These are phyloP conservation scores for Santalum album DNA, from an alignment of 164 flowering plant genomes.

Conservation along the genomic window DNA sequence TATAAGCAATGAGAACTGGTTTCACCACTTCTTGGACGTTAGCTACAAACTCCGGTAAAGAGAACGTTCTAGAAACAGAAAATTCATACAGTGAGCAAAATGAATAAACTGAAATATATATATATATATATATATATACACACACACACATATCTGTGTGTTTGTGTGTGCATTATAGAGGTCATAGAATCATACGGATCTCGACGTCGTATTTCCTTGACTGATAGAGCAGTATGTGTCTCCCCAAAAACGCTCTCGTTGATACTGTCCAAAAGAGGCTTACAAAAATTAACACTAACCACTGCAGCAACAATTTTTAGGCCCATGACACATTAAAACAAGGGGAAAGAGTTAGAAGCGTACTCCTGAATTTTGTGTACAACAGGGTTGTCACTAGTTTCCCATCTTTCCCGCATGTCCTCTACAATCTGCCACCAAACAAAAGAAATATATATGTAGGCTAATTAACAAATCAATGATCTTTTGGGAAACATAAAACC, in stretches of 20 bases:
- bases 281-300: slow-evolving; percentile 6
- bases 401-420: slow-evolving; percentile 88
- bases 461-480: no score
- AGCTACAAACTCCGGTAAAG: slow-evolving; percentile 82
- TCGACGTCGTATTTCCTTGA: slow-evolving; percentile 81
- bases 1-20: slow-evolving; percentile 76
- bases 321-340: not conserved
- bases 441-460: not conserved
- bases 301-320: not conserved
- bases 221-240: slow-evolving; percentile 61
- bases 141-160: no score
- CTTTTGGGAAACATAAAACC: no score
- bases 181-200: slow-evolving; percentile 69
- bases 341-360: slow-evolving; percentile 3
- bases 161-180: no score
- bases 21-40: slow-evolving; percentile 82
- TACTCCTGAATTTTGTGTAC: slow-evolving; percentile 98
- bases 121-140: no score
- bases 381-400: slow-evolving; percentile 83
- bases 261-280: slow-evolving; percentile 34
- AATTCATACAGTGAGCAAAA: not conserved
- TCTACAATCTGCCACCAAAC: slow-evolving; percentile 62
- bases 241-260: slow-evolving; percentile 90
- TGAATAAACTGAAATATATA: not conserved
- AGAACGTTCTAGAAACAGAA: slow-evolving; percentile 46